phyloP scores from a whole-genome alignment of 2,329 filamentous ascomycete genomes.

The Gremmenia infestans region DNA sequence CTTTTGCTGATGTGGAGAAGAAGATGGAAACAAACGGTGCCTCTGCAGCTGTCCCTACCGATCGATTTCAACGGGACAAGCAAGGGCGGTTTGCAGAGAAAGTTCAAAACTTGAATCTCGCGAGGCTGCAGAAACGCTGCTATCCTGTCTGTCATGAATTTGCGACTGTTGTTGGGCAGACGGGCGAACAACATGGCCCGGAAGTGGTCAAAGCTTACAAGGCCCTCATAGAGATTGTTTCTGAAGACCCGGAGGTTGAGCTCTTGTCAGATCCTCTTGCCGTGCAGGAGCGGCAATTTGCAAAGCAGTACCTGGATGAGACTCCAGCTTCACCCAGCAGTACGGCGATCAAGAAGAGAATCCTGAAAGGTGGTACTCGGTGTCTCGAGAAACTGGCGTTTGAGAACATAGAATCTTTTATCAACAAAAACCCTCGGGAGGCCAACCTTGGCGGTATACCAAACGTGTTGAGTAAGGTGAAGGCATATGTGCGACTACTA shows the following conservation, averaged over 20 bases:
- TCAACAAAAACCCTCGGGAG: conserved; percentile 80
- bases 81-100: conserved; percentile 76
- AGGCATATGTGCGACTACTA: conserved; percentile 82
- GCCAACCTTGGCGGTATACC: conserved; percentile 87
- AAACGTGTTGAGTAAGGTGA: conserved; percentile 83
- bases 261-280: conserved; percentile 56
- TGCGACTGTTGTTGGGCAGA: conserved; percentile 64
- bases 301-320: conserved; percentile 71
- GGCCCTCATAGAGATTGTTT: conserved; percentile 73
- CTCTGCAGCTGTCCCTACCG: conserved; percentile 52
- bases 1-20: conserved; percentile 65
- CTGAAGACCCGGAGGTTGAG: conserved; percentile 60
- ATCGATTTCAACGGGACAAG: conserved; percentile 76
- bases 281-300: conserved; percentile 71
- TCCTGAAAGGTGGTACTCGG: conserved; percentile 71
- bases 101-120: conserved; percentile 71
- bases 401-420: conserved; percentile 67
- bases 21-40: conserved; percentile 45
- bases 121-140: conserved; percentile 58
- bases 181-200: conserved; percentile 64
- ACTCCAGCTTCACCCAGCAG: conserved; percentile 58
- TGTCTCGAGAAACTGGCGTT: conserved; percentile 82
- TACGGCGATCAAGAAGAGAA: conserved; percentile 67
- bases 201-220: conserved; percentile 79
- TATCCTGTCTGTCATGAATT: conserved; percentile 76